Percentiles rank a stretch among this genome's conserved stretches.
Conservation (phyloP, 176 grass and related monocot species). For the Aegilops bicornis region DNA sequence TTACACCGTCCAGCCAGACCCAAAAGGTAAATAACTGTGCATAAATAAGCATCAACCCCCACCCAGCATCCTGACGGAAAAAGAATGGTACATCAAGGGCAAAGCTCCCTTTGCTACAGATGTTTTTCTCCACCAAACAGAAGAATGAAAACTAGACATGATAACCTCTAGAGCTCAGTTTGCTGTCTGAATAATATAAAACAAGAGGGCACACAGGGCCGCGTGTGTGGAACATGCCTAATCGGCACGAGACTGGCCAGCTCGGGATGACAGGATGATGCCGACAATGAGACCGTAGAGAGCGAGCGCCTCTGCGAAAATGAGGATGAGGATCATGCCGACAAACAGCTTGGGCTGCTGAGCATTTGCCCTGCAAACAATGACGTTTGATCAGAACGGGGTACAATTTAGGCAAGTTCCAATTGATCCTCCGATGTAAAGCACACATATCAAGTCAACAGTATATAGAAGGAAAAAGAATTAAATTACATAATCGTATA, state of each 20-base stretch:
- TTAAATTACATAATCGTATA: not conserved
- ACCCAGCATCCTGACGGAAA: conserved; percentile 12
- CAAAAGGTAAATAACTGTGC: conserved; percentile 29
- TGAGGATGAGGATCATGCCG: conserved; percentile 71
- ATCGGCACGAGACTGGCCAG: conserved; percentile 51
- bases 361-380: conserved; percentile 46
- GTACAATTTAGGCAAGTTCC: not conserved
- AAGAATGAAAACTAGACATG: conserved; percentile 40
- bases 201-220: conserved; percentile 19
- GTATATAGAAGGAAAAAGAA: not conserved
- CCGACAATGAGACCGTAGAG: conserved; percentile 61
- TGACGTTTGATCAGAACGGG: not conserved
- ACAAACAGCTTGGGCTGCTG: conserved; percentile 62
- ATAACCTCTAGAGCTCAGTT: conserved; percentile 35
- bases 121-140: conserved; percentile 17
- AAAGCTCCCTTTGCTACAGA: conserved; percentile 1
- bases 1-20: conserved; percentile 30
- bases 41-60: conserved; percentile 29
- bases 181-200: conserved; percentile 37
- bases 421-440: not conserved
- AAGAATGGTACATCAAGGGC: conserved; percentile 43
- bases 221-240: conserved; percentile 1
- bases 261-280: conserved; percentile 59
- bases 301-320: conserved; percentile 52
- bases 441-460: not conserved